Base-by-base conservation (phyloP, 345 rosid species). In the Brassica juncea region DNA sequence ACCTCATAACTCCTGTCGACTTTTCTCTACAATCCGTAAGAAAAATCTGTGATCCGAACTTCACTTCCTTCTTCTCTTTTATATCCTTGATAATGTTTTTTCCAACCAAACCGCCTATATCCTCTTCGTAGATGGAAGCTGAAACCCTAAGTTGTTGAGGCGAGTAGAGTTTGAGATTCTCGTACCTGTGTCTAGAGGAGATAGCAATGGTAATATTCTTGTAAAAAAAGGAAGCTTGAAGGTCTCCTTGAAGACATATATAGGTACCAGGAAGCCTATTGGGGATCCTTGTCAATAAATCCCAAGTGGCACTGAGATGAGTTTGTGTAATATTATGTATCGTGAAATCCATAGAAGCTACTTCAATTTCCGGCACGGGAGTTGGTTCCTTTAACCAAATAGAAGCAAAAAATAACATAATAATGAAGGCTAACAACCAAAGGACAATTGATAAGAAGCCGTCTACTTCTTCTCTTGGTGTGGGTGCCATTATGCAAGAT, bases 141-240 rank as follows among this genome's bases (percentile, higher is more conserved):
- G 59, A 68, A 75, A 74, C 55, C 54, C 1, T 74, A 65, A 74
- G 64, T 32, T 32, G 4, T 23, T 52, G 78, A 65, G 64, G 4
- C 2, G 1, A 0, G 9, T 1, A 0, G 34, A 0, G 23, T 0
- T 21, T 5, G n/a, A 74, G 63, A 31, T 21, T 4, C n/a, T 47
- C 49, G 49, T 42, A 52, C 58, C 21, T 67, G 42, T 76, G 73
- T 55, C 44, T 8, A 3, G 73, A 11, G 12, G 67, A 68, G 2
- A 30, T 58, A 27, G 23, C 73, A 15, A 76, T 11, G 42, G 79
- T 58, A 28, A 76, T 3, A 58, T 76, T 39, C 25, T 68, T 66
- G 79, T 68, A 76, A 31, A 76, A 42, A 1, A 76, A 30, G 4
- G 47, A 58, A 16, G 68, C 68, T 68, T 76, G 73, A 58, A 75